Base-by-base conservation (phyloP, 371 early-diverging fungal species). In the Mortierella sp. region DNA sequence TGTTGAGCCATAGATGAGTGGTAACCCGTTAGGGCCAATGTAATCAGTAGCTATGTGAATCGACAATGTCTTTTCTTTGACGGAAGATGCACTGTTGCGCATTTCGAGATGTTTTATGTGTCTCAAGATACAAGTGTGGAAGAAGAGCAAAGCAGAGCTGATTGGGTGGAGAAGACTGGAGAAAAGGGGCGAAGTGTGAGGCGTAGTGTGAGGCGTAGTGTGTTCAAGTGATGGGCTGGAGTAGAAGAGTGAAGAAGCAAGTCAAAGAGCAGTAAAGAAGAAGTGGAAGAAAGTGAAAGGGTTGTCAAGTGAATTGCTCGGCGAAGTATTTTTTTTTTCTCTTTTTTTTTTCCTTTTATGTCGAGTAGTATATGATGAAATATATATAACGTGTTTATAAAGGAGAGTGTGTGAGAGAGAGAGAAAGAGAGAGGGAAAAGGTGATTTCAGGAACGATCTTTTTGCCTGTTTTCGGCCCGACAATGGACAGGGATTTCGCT, bases 1-100 rank as follows among this genome's bases (percentile, higher is more conserved):
- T 0, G 76, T 81, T 6, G 83, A 81, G 6, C 83, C 83, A 54
- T 81, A 81, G 20, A 81, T 73, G 24, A 81, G 73, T 12, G 83
- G 83, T 64, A 76, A 70, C 0, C 76, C 76, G 47, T 73, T 61
- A 1, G 83, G 83, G 18, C 83, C 83, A 3, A 60, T 60, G 61
- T 81, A 70, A 39, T 68, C 70, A 2, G 83, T 81, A 28, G n/a
- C 52, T 22, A 81, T 76, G 37, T 81, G 76, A 52, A 81, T 81
- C 2, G 83, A 61, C 4, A 81, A 64, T 3, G 58, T 4, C 37
- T 68, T 81, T 39, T 66, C 43, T 62, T 78, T 76, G 8, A 45
- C 39, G 18, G 30, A 26, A 1, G 72, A 54, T 55, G 26, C 55
- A 55, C 26, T 11, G 11, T 55, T 55, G 55, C 55, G 55, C 55